A percentile compares a stretch with the other conserved stretches of the same genome.
These are phyloP conservation scores for Fusarium foetens DNA, from an alignment of 2,329 filamentous ascomycete species.

Conservation along the genomic window DNA sequence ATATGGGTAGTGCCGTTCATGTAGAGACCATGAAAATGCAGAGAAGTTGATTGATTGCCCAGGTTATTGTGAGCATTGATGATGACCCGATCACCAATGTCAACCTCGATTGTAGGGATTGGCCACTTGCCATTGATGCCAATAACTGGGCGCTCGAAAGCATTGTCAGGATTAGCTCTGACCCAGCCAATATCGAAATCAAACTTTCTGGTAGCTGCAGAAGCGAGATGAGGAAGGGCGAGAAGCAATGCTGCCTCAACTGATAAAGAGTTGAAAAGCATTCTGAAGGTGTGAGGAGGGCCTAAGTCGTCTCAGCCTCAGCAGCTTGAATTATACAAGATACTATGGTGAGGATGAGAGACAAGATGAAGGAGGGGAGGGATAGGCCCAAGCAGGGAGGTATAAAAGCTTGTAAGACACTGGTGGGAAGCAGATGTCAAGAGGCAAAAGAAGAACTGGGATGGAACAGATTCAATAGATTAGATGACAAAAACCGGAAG, in stretches of 20 bases:
- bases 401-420: constrained; percentile 11
- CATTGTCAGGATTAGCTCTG: constrained; percentile 75
- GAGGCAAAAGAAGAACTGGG: constrained; percentile 4
- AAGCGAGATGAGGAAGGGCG: constrained; percentile 31
- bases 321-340: neutral
- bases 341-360: neutral
- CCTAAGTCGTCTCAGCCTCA: constrained; percentile 13
- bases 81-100: constrained; percentile 69
- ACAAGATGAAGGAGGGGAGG: neutral
- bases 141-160: constrained; percentile 70
- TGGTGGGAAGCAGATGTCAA: neutral
- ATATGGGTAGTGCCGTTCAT: constrained; percentile 74
- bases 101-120: constrained; percentile 71
- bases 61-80: constrained; percentile 69
- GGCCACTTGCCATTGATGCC: constrained; percentile 84
- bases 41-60: constrained; percentile 70
- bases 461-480: constrained; percentile 23
- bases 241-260: constrained; percentile 33
- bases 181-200: constrained; percentile 80
- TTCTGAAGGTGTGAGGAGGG: constrained; percentile 8
- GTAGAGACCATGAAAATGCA: constrained; percentile 78
- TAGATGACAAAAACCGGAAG: constrained; percentile 14
- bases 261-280: constrained; percentile 29
- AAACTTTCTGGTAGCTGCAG: constrained; percentile 61
- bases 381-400: neutral